Base-by-base conservation (phyloP, 345 rosid species). In the Eutrema yunnanense region DNA sequence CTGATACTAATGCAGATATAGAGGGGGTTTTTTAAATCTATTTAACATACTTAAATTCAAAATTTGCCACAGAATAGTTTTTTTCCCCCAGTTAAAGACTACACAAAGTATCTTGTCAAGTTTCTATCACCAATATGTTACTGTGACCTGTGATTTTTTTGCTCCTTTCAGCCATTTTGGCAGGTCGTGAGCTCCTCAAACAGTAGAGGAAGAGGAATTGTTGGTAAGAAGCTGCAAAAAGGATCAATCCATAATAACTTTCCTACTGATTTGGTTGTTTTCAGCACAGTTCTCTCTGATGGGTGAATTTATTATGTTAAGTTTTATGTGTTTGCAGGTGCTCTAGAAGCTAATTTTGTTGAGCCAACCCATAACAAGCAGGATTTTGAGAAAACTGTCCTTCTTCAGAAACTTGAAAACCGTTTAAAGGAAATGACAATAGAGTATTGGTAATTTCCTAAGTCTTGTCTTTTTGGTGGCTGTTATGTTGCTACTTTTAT, bases 321-420 rank as follows among this genome's bases (percentile, higher is more conserved):
- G 54, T 63, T 63, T 2, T 63, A 57, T 67, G 41, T 66, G 40
- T 79, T 76, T 63, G 30, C 80, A 92, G 97, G 99, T 81, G 82
- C 86, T 73, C 74, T 95, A 71, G 96, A 95, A 84, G 96, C 99
- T 79, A 87, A 95, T 81, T 88, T 90, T 80, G 67, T 95, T 47
- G 87, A 95, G 85, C 99, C 99, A 49, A 85, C 91, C 73, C 99
- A 95, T 82, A 87, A 86, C 85, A 95, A 95, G 81, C 99, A 92
- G 78, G 99, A 90, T 69, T 90, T 95, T 73, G 99, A 95, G 84
- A 95, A 92, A 78, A 95, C 99, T 73, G 78, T 92, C 69, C 89
- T 95, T 62, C 88, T 95, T 74, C 97, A 95, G 78, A 95, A 86
- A 81, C 96, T 92, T 80, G 99, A 95, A 88, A 53, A 19, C 75